Base-by-base conservation (phyloP, 345 rosid genomes). In the Citrus australasica region DNA sequence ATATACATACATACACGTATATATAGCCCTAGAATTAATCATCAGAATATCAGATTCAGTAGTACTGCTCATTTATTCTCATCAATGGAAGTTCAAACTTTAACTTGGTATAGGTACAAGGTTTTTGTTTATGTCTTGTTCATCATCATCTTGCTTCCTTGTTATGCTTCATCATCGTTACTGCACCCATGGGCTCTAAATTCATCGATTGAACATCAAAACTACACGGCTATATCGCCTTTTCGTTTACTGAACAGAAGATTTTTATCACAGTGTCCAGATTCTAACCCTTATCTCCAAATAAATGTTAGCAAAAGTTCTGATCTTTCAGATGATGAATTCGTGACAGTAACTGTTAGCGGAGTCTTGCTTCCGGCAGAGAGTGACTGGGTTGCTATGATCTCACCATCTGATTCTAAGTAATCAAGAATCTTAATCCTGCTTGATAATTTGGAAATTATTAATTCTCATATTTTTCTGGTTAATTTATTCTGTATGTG, bases 361-460 rank as follows among this genome's bases (percentile, higher is more conserved):
- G 96, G 93, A 0, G 87, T 90, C 68, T 35, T 84, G 25, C 30
- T 16, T 11, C 96, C 96, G 2, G 71, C 85, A 0, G 33, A 76
- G 0, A 21, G 19, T 35, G 85, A 88, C 67, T 92, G 96, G 96
- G 78, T 92, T 30, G 96, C 91, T 81, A 92, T 92, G 92, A 86
- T 92, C 35, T 83, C 96, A 7, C 92, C 96, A n/a, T 84, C 92
- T 19, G 61, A 68, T 67, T 81, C 93, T 1, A 71, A 78, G 96
- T 92, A 90, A 79, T 3, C 14, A 46, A 13, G 51, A 46, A 46
- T 46, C 17, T 11, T 13, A 3, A 11, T 13, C 51, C 51, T 11
- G 51, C 51, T 13, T 46, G 51, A 2, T 11, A 46, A 46, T 13
- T 46, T 46, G 51, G 79, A 51, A 38, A 19, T 0, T 46, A 3